These are phyloP conservation scores for Sugiyamaella floridensis DNA, from an alignment of 805 yeast species.

Conservation along the genomic window DNA sequence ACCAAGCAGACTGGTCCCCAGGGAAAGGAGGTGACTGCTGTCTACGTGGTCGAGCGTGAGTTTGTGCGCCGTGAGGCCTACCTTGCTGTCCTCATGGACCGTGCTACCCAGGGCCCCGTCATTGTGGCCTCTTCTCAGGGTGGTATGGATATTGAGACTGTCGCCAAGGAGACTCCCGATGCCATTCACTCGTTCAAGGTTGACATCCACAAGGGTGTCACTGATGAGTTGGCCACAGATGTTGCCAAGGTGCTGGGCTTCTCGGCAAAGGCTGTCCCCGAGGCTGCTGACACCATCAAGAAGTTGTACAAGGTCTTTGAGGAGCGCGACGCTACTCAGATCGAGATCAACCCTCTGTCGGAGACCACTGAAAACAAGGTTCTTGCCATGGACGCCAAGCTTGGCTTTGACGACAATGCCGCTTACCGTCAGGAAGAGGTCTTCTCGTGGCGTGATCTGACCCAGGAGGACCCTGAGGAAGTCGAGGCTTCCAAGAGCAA, in stretches of 20 bases:
- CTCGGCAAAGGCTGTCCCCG: constrained; percentile 65
- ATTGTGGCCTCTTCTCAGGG: constrained; percentile 96
- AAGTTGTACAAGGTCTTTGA: constrained; percentile 81
- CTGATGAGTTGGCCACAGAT: constrained; percentile 64
- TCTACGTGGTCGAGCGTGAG: constrained; percentile 90
- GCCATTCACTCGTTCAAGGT: constrained; percentile 87
- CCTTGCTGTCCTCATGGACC: constrained; percentile 89
- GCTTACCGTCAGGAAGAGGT: constrained; percentile 90
- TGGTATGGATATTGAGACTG: constrained; percentile 99
- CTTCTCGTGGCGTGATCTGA: constrained; percentile 91
- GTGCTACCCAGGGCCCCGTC: constrained; percentile 82
- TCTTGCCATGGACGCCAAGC: constrained; percentile 98
- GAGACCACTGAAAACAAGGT: constrained; percentile 88
- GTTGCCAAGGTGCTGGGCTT: constrained; percentile 80
- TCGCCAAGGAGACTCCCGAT: constrained; percentile 82
- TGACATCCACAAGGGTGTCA: constrained; percentile 70
- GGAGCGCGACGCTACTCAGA: constrained; percentile 95
- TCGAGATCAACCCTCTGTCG: constrained; percentile 95
- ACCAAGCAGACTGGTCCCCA: constrained; percentile 98
- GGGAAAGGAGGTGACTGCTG: constrained; percentile 96
- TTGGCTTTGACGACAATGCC: constrained; percentile 96
- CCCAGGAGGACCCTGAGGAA: constrained; percentile 98
- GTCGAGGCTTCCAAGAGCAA: constrained; percentile 84
- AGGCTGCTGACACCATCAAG: constrained; percentile 82
- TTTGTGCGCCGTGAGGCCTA: constrained; percentile 93